Conservation (phyloP, 257 asterid species). For the Solanum appendiculatum region DNA sequence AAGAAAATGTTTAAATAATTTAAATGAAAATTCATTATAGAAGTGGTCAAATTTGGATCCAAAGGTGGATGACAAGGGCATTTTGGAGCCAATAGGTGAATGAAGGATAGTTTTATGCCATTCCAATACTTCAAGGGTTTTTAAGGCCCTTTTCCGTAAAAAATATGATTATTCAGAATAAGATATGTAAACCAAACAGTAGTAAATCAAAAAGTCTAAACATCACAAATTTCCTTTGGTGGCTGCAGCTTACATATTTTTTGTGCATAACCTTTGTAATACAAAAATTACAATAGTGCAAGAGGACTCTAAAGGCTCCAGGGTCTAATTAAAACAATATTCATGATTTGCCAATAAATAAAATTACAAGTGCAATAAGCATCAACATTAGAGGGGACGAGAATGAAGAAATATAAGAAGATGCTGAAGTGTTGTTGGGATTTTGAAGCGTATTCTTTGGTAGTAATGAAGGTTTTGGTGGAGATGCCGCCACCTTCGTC, state of each 20-base stretch:
- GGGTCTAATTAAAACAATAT: background rate
- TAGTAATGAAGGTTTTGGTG: constrained; percentile 24
- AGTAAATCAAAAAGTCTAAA: background rate
- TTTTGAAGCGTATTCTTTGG: constrained; percentile 31
- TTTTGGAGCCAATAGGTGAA: too few relatives aligned
- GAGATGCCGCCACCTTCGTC: constrained; percentile 25
- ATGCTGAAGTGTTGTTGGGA: constrained; percentile 18
- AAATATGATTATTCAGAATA: background rate
- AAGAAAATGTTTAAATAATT: too few relatives aligned
- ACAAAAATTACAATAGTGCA: background rate
- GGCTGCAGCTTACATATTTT: background rate
- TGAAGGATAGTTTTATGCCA: too few relatives aligned
- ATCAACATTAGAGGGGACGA: constrained; percentile 12
- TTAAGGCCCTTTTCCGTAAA: too few relatives aligned
- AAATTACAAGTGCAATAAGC: constrained; percentile 12
- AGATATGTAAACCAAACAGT: background rate
- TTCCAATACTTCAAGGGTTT: too few relatives aligned
- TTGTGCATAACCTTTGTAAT: background rate
- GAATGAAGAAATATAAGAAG: constrained; percentile 7
- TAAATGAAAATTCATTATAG: too few relatives aligned
- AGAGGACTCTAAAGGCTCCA: background rate
- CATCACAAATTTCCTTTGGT: background rate
- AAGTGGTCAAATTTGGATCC: too few relatives aligned
- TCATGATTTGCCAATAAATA: background rate
- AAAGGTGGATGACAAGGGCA: too few relatives aligned